Evolutionary conservation across 768 basidiomycete species (phyloP).

Genomic region (Filobasidium floriforme): DNA sequence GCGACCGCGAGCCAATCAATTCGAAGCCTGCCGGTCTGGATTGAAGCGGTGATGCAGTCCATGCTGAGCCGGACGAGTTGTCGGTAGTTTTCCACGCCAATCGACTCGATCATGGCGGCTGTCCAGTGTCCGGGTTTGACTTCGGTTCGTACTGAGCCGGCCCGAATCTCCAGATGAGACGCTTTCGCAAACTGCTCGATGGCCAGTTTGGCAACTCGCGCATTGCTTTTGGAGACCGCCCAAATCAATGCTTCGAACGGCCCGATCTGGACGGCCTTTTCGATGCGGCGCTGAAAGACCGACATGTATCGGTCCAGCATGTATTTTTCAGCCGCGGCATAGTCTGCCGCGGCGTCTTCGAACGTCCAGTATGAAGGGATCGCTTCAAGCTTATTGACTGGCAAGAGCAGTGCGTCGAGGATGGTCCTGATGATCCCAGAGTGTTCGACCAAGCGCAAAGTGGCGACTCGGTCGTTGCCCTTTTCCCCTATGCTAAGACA

Average conservation of each 20-base stretch:
- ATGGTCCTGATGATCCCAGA: neutral
- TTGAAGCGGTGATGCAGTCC: neutral
- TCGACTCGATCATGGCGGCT: neutral
- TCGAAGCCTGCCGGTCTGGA: no score
- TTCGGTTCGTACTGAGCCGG: neutral
- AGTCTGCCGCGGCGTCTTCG: neutral
- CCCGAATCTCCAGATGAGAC: neutral
- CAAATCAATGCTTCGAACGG: neutral
- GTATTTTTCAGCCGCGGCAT: conserved; percentile 2
- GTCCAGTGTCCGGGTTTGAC: neutral
- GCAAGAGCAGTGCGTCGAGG: neutral
- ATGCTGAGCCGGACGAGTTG: neutral
- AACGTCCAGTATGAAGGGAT: neutral
- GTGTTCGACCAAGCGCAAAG: neutral
- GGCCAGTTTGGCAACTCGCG: neutral
- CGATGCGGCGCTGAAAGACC: neutral
- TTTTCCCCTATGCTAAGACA: neutral
- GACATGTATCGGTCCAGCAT: conserved; percentile 3
- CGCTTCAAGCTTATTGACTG: neutral
- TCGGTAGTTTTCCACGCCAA: neutral
- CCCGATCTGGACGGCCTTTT: neutral
- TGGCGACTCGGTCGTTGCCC: neutral
- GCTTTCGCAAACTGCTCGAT: neutral
- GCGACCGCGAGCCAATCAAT: no score
- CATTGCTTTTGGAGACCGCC: neutral